These are phyloP conservation scores for Colletotrichum somersetense DNA, from an alignment of 2,329 filamentous ascomycete genomes.

Conservation along the genomic window DNA sequence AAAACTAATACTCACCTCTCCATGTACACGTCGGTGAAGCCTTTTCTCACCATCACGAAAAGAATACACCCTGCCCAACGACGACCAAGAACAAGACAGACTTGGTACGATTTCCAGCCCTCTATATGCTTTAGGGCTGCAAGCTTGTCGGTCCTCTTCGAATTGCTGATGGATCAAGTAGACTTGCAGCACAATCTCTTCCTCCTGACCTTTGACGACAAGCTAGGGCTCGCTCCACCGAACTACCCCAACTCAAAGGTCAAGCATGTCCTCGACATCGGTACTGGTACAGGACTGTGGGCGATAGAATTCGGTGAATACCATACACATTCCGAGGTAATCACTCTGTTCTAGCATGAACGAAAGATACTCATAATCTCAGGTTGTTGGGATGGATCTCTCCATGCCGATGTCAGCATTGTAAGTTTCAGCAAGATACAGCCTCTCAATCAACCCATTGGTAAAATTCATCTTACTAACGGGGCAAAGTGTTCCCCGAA, in stretches of 20 bases:
- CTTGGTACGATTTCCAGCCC: background rate
- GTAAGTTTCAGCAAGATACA: constrained; percentile 42
- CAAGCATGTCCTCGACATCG: constrained; percentile 42
- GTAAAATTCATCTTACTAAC: constrained; percentile 45
- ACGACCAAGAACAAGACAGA: background rate
- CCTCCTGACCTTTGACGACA: background rate
- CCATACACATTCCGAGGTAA: constrained; percentile 48
- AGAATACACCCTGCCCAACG: background rate
- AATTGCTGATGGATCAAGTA: background rate
- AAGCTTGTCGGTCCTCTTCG: background rate
- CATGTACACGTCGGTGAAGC: background rate
- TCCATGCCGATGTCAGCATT: constrained; percentile 50
- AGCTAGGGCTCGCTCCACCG: background rate
- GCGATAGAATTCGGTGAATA: constrained; percentile 46
- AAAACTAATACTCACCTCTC: fast-evolving
- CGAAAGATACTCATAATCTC: background rate
- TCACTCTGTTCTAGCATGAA: background rate
- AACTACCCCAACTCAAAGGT: background rate
- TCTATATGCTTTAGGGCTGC: background rate
- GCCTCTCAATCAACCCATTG: constrained; percentile 29
- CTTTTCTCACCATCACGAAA: background rate
- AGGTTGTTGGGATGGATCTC: constrained; percentile 48
- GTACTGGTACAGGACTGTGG: constrained; percentile 46
- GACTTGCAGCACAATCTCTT: background rate
- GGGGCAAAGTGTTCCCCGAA: constrained; percentile 44